These are phyloP conservation scores for Cenchrus americanus DNA, from an alignment of 176 grass and related monocot species.

Conservation along the genomic window DNA sequence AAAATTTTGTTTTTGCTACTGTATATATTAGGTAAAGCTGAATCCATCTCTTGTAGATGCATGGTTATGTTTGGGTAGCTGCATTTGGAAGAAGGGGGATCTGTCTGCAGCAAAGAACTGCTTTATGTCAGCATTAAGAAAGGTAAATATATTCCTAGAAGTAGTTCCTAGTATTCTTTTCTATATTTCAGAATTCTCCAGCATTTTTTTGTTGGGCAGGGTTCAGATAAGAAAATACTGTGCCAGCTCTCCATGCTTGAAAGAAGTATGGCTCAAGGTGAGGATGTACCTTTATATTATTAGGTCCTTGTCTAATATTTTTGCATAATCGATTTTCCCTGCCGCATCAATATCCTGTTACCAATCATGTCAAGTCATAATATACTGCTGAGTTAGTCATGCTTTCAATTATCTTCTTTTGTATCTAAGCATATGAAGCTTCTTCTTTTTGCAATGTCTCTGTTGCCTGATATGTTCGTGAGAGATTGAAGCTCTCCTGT, in stretches of 20 bases:
- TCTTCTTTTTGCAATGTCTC: background rate
- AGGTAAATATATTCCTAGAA: conserved; percentile 64
- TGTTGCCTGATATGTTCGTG: background rate
- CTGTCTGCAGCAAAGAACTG: conserved; percentile 85
- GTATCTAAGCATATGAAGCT: background rate
- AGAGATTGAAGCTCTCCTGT: conserved; percentile 1
- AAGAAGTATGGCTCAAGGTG: conserved; percentile 96
- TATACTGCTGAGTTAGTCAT: conserved; percentile 1
- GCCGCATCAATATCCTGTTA: background rate
- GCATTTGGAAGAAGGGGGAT: conserved; percentile 99
- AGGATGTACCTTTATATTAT: conserved; percentile 36
- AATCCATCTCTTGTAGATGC: conserved; percentile 95
- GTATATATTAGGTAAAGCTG: conserved; percentile 86
- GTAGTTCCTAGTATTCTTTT: conserved; percentile 19
- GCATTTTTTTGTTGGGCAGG: conserved; percentile 60
- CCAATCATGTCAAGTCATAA: background rate
- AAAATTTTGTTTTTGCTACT: conserved; percentile 43
- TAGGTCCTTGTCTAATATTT: background rate
- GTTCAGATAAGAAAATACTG: conserved; percentile 87
- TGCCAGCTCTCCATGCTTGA: conserved; percentile 96
- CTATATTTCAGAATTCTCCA: conserved; percentile 23
- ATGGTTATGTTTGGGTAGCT: conserved; percentile 92
- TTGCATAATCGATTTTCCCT: background rate
- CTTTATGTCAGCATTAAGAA: conserved; percentile 73
- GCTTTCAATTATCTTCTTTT: background rate